phyloP scores from a whole-genome alignment of 768 basidiomycete species.

The Tricholoma sp. region DNA sequence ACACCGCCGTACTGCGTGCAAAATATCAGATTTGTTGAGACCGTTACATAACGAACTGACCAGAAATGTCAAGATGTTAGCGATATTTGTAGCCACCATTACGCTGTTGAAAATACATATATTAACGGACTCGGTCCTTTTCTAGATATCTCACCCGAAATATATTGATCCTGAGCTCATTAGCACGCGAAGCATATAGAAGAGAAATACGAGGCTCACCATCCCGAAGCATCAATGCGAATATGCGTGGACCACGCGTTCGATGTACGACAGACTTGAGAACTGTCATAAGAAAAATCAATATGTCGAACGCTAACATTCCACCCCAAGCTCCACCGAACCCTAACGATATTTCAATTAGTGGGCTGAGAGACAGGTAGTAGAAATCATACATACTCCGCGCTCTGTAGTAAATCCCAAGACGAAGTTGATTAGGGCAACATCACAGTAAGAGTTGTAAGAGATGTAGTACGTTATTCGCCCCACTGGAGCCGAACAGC shows the following conservation, averaged over 20 bases:
- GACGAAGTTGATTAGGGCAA: background rate
- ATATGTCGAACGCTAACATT: slow-evolving; percentile 1
- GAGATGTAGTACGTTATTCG: background rate
- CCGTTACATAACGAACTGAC: background rate
- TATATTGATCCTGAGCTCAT: background rate
- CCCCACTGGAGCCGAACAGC: background rate
- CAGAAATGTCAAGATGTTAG: background rate
- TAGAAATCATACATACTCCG: background rate
- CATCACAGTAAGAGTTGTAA: background rate
- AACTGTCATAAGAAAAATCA: slow-evolving; percentile 1
- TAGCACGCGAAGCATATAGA: background rate
- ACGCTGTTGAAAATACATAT: background rate
- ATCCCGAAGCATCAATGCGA: background rate
- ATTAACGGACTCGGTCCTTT: background rate
- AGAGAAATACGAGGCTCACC: background rate
- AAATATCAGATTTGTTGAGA: background rate
- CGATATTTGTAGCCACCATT: background rate
- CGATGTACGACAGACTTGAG: background rate
- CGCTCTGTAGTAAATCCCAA: background rate
- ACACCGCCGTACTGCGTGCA: background rate
- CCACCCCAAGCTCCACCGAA: slow-evolving; percentile 3
- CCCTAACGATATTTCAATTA: background rate
- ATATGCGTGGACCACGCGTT: background rate
- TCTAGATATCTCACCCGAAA: background rate
- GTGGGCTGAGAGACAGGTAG: background rate